phyloP scores from a whole-genome alignment of 331 rosid species.

The Quercus phellos region DNA sequence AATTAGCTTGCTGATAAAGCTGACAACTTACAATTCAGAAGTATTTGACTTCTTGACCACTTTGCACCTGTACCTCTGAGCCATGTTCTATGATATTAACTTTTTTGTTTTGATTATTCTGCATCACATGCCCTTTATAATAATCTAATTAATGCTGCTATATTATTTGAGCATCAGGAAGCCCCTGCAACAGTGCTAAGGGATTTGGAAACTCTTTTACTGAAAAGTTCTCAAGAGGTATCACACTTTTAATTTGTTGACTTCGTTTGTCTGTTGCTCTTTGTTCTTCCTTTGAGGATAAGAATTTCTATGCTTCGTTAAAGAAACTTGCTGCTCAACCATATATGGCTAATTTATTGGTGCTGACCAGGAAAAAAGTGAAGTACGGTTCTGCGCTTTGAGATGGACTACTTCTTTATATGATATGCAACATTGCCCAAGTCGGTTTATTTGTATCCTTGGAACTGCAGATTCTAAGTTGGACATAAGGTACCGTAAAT shows the following conservation, averaged over 20 bases:
- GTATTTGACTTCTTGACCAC: not conserved
- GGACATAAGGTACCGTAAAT: slow-evolving; percentile 72
- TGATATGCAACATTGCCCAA: slow-evolving; percentile 82
- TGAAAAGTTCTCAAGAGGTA: slow-evolving; percentile 72
- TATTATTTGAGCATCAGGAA: slow-evolving; percentile 45
- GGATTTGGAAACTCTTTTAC: slow-evolving; percentile 79
- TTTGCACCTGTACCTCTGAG: not conserved
- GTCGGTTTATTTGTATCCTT: slow-evolving; percentile 87
- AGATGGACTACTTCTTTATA: slow-evolving; percentile 91
- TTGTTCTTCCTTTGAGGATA: not conserved
- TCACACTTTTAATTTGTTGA: slow-evolving; percentile 4
- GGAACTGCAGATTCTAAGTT: slow-evolving; percentile 78
- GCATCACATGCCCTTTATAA: not conserved
- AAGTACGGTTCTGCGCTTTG: slow-evolving; percentile 77
- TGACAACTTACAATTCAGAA: not conserved
- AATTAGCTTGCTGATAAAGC: not conserved
- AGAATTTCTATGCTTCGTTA: not conserved
- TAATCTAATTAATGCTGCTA: slow-evolving; percentile 11
- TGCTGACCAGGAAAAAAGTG: slow-evolving; percentile 78
- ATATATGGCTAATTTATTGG: slow-evolving; percentile 14
- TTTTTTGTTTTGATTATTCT: slow-evolving; percentile 12
- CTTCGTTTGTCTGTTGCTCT: slow-evolving; percentile 11
- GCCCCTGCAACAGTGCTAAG: slow-evolving; percentile 61
- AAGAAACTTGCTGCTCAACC: not conserved
- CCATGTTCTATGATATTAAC: not conserved